phyloP scores from a whole-genome alignment of 2,329 filamentous ascomycete genomes.

The Fusarium multiceps region DNA sequence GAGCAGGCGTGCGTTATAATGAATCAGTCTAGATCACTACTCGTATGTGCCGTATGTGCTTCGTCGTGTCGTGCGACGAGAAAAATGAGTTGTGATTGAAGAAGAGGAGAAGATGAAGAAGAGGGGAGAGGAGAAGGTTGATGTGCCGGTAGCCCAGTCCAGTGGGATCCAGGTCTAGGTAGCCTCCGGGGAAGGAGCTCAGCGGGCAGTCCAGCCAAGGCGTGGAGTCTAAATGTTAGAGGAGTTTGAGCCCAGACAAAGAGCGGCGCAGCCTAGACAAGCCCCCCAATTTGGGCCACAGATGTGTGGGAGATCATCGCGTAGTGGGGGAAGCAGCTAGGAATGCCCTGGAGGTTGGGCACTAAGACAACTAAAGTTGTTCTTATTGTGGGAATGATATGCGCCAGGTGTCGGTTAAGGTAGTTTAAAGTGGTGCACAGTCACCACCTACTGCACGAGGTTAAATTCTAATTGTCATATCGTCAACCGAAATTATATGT shows the following conservation, averaged over 20 bases:
- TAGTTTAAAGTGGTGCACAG: slow-evolving; percentile 31
- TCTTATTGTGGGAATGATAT: slow-evolving; percentile 32
- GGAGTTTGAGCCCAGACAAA: slow-evolving; percentile 23
- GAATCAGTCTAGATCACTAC: background rate
- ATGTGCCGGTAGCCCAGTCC: slow-evolving; percentile 16
- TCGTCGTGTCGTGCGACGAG: slow-evolving; percentile 22
- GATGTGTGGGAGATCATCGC: slow-evolving; percentile 24
- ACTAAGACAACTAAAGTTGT: slow-evolving; percentile 23
- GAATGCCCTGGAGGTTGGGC: slow-evolving; percentile 20
- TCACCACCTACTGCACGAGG: slow-evolving; percentile 29
- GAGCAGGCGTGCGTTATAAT: background rate
- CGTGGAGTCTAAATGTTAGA: slow-evolving; percentile 35
- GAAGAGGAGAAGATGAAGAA: slow-evolving; percentile 15
- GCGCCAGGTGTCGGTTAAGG: slow-evolving; percentile 29
- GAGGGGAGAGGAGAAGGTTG: slow-evolving; percentile 37
- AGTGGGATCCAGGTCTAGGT: slow-evolving; percentile 23
- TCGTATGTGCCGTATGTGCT: slow-evolving; percentile 10
- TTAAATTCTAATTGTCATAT: slow-evolving; percentile 23
- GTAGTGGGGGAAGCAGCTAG: slow-evolving; percentile 17
- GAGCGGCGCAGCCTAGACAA: slow-evolving; percentile 23
- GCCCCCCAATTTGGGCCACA: slow-evolving; percentile 18
- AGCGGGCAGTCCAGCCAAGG: slow-evolving; percentile 3
- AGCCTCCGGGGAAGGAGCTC: slow-evolving; percentile 29
- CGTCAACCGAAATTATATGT: slow-evolving; percentile 19
- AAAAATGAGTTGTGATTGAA: slow-evolving; percentile 29